These are phyloP conservation scores for Taphrina flavorubra DNA, from an alignment of 1,139 yeast genomes.

Conservation along the genomic window DNA sequence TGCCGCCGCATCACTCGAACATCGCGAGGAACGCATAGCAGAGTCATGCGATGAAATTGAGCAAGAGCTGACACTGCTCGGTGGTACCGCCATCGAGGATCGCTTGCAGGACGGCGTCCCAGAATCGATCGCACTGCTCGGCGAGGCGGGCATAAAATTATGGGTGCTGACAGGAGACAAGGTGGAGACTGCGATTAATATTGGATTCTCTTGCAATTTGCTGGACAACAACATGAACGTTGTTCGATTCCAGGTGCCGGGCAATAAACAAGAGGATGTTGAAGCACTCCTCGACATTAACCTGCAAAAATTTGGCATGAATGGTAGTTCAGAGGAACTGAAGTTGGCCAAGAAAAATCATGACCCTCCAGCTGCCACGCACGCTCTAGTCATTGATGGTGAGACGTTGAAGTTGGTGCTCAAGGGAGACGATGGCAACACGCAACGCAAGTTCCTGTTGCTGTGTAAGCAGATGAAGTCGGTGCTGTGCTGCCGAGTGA, in stretches of 20 bases:
- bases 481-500: constrained; percentile 92
- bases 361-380: constrained; percentile 74
- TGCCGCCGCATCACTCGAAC: constrained; percentile 73
- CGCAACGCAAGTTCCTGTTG: constrained; percentile 72
- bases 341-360: constrained; percentile 72
- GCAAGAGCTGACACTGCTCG: constrained; percentile 70
- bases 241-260: constrained; percentile 65
- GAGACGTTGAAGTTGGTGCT: constrained; percentile 81
- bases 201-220: constrained; percentile 93
- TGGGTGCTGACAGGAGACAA: constrained; percentile 99
- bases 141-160: constrained; percentile 88
- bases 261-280: constrained; percentile 57
- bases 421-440: constrained; percentile 56
- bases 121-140: constrained; percentile 81
- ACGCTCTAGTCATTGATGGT: constrained; percentile 90
- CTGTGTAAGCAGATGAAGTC: constrained; percentile 93
- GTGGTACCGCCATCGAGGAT: constrained; percentile 98
- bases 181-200: constrained; percentile 96
- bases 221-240: constrained; percentile 86
- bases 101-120: constrained; percentile 96
- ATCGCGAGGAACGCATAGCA: constrained; percentile 80
- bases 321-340: constrained; percentile 66
- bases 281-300: constrained; percentile 65
- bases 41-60: constrained; percentile 81
- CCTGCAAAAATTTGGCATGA: constrained; percentile 65